Percentiles rank a stretch among this genome's conserved stretches.
Evolutionary conservation across 1,284 basidiomycete species (phyloP).

Genomic region (Sporisorium sorghi): DNA sequence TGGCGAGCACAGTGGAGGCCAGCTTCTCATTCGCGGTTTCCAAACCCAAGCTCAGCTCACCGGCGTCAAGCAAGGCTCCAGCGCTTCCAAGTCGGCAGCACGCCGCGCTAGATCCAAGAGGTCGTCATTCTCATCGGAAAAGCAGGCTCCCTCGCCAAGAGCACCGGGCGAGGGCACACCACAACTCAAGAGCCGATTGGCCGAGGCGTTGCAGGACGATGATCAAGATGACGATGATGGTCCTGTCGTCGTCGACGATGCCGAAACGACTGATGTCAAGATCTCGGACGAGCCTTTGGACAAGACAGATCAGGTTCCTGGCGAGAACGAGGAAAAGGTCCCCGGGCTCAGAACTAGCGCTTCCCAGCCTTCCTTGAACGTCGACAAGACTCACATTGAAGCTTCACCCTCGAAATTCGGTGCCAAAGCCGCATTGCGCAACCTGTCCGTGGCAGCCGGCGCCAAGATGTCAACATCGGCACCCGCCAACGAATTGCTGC

Average conservation of each 20-base stretch:
- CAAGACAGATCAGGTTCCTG: neutral
- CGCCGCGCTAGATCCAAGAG: conserved; percentile 14
- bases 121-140: conserved; percentile 25
- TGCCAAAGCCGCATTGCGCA: conserved; percentile 30
- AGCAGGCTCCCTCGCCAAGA: conserved; percentile 11
- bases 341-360: conserved; percentile 17
- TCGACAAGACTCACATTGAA: conserved; percentile 42
- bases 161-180: conserved; percentile 21
- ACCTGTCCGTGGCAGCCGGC: conserved; percentile 35
- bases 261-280: conserved; percentile 33
- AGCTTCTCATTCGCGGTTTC: conserved; percentile 49
- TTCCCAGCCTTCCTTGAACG: conserved; percentile 35
- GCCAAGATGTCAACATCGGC: conserved; percentile 27
- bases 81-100: neutral
- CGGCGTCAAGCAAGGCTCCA: conserved; percentile 27
- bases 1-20: conserved; percentile 57
- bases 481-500: conserved; percentile 48
- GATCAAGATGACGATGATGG: conserved; percentile 13
- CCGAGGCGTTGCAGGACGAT: conserved; percentile 29
- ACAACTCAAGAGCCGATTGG: conserved; percentile 25
- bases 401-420: conserved; percentile 24
- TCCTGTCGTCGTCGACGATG: conserved; percentile 39
- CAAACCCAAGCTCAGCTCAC: conserved; percentile 40
- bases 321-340: conserved; percentile 7
- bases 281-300: conserved; percentile 16